Conservation (phyloP, 208 protist species). For the Vickermania ingenoplastis region DNA sequence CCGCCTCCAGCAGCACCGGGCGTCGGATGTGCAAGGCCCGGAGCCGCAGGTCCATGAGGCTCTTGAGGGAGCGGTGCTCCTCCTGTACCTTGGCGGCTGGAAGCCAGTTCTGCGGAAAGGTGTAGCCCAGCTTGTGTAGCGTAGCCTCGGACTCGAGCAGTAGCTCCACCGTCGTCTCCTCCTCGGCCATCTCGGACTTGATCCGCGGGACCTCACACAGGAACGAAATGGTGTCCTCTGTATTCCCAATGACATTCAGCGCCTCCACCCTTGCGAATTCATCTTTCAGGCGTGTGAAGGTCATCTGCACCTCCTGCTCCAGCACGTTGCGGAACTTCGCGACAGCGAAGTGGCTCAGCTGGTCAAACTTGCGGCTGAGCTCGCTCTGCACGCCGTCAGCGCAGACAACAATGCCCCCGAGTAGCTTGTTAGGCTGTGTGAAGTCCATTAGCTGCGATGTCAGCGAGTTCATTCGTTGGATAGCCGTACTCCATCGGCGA, state of each 20-base stretch:
- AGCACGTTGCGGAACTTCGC: constrained; percentile 81
- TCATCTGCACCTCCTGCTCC: constrained; percentile 44
- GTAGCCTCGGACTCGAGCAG: constrained; percentile 79
- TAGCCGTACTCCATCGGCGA: constrained; percentile 48
- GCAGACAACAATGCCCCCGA: constrained; percentile 76
- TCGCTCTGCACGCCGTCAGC: constrained; percentile 80
- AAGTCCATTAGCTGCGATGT: constrained; percentile 71
- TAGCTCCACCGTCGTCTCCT: constrained; percentile 27
- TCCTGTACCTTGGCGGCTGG: constrained; percentile 79
- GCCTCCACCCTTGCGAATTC: constrained; percentile 63
- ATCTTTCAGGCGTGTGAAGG: constrained; percentile 38
- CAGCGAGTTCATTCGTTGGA: constrained; percentile 58
- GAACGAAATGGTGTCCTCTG: constrained; percentile 59
- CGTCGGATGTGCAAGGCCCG: constrained; percentile 74
- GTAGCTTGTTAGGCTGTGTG: constrained; percentile 77
- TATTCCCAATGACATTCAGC: constrained; percentile 84
- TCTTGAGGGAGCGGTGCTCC: constrained; percentile 89
- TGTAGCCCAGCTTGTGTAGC: constrained; percentile 80
- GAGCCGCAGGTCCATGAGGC: constrained; percentile 89
- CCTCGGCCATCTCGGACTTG: constrained; percentile 53
- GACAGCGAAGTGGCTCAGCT: constrained; percentile 63
- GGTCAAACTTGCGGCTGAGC: constrained; percentile 72
- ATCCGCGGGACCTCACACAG: constrained; percentile 62
- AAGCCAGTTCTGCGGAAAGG: constrained; percentile 91
- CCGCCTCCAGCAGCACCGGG: constrained; percentile 52